Conservation (phyloP, 1,284 basidiomycete species). For the Polyporus tsugae region DNA sequence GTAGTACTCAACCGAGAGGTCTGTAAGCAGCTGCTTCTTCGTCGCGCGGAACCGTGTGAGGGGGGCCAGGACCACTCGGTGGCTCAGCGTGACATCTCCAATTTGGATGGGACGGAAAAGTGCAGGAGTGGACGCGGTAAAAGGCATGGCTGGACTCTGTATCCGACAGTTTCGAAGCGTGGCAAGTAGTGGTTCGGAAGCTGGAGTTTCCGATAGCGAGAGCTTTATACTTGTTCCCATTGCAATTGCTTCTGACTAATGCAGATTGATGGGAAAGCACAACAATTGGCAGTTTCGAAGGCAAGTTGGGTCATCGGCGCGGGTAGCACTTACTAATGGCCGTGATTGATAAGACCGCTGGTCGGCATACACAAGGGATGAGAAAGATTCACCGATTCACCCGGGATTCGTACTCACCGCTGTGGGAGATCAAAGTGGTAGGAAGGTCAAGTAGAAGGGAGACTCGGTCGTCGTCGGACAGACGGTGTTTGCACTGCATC, state of each 20-base stretch:
- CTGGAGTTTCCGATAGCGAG: neutral
- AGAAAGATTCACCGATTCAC: too few species aligned
- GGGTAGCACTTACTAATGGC: too few species aligned
- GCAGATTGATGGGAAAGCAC: neutral
- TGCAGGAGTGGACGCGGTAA: conserved; percentile 19
- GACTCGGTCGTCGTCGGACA: too few species aligned
- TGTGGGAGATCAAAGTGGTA: too few species aligned
- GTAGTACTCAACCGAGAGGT: conserved; percentile 55
- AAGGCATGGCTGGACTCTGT: neutral
- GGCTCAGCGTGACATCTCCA: conserved; percentile 49
- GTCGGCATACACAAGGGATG: too few species aligned
- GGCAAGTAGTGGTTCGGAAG: neutral
- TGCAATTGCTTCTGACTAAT: neutral
- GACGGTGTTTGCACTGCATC: too few species aligned
- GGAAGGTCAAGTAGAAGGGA: too few species aligned
- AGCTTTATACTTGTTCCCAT: neutral
- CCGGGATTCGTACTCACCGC: too few species aligned
- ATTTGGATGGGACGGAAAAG: conserved; percentile 57
- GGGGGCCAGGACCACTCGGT: conserved; percentile 59
- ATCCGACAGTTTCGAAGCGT: too few species aligned
- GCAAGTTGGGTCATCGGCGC: neutral
- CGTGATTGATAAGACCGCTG: too few species aligned
- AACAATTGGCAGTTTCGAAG: neutral
- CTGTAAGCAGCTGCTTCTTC: conserved; percentile 37
- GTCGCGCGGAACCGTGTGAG: conserved; percentile 51